Evolutionary conservation across 371 early-diverging fungal genomes (phyloP), one percentile per base, ranked within the genome.

Genomic region (Choanephora cucurbitarum): DNA sequence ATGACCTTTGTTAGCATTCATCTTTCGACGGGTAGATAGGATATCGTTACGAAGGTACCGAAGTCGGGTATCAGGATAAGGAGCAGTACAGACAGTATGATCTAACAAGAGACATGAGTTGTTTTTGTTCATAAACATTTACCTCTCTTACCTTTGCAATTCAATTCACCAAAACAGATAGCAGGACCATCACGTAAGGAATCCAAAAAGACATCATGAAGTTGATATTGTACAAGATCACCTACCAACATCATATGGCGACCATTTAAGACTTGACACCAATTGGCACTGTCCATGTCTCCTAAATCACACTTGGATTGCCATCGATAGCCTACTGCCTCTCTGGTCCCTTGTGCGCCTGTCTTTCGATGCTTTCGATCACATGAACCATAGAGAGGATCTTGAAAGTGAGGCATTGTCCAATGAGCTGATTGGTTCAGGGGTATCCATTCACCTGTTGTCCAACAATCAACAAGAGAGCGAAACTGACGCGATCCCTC

Each of bases 131-230:
- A n/a, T n/a, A n/a, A n/a, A n/a, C n/a, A n/a, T n/a, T n/a, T n/a
- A n/a, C n/a, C n/a, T n/a, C n/a, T 17, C 18, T 49, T 69, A 73
- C 77, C 77, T 73, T 72, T 75, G 60, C 86, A 85, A 22, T 72
- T 75, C 84, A 19, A 52, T 56, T 83, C 86, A 15, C 86, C 83
- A 67, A 70, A 77, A 48, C 84, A 85, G 15, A 64, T 73, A 11
- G 73, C 75, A 0, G 79, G 77, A 4, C 72, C 76, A 50, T 75
- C 72, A 24, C 80, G 64, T 22, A 79, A 63, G 5, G 73, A 63
- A 56, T 80, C 77, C 43, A 82, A 58, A 22, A 83, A 49, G 1
- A 81, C 45, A 33, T 85, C 84, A 58, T 84, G 84, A 17, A 81
- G 62, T 53, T 83, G 83, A 52, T 75, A 81, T 40, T 81, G 82